Percentiles rank a stretch among this genome's conserved stretches.
phyloP scores from a whole-genome alignment of 805 yeast species.

The Metschnikowia vanudenii region DNA sequence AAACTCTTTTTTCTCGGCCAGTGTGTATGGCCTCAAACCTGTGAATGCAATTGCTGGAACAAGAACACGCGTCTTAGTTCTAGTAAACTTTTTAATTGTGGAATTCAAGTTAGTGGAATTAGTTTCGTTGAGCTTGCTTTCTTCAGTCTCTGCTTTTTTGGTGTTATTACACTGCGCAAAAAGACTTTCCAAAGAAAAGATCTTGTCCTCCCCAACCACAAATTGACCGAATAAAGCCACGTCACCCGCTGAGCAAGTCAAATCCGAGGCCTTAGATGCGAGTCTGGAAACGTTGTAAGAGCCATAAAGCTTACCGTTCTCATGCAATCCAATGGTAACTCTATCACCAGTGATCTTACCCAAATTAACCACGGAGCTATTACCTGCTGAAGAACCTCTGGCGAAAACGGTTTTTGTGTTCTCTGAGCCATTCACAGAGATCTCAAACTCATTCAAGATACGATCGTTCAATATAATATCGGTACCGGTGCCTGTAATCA shows the following conservation, averaged over 20 bases:
- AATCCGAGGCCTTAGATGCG: conserved; percentile 27
- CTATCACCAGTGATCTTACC: conserved; percentile 33
- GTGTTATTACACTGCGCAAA: conserved; percentile 42
- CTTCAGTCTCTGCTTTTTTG: conserved; percentile 16
- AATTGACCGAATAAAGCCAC: conserved; percentile 41
- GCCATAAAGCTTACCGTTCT: conserved; percentile 37
- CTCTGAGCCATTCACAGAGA: conserved; percentile 29
- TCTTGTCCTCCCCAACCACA: conserved; percentile 46
- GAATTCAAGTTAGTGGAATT: conserved; percentile 10
- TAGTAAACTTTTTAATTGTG: conserved; percentile 18
- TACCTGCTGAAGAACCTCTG: conserved; percentile 42
- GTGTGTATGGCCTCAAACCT: conserved; percentile 31
- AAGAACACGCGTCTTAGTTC: conserved; percentile 26
- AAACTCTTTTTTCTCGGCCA: conserved; percentile 44
- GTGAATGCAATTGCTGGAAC: conserved; percentile 50
- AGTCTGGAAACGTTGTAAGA: conserved; percentile 27
- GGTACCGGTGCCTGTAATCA: conserved; percentile 53
- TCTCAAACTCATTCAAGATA: conserved; percentile 47
- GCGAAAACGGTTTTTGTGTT: conserved; percentile 41
- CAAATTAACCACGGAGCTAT: conserved; percentile 35
- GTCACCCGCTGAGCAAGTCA: conserved; percentile 40
- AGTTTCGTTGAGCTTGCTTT: conserved; percentile 4
- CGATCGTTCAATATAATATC: conserved; percentile 60
- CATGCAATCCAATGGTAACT: conserved; percentile 32
- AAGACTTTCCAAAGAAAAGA: conserved; percentile 47